Base-by-base conservation (phyloP, 192 early-diverging fungal genomes). In the Podila horticola region DNA sequence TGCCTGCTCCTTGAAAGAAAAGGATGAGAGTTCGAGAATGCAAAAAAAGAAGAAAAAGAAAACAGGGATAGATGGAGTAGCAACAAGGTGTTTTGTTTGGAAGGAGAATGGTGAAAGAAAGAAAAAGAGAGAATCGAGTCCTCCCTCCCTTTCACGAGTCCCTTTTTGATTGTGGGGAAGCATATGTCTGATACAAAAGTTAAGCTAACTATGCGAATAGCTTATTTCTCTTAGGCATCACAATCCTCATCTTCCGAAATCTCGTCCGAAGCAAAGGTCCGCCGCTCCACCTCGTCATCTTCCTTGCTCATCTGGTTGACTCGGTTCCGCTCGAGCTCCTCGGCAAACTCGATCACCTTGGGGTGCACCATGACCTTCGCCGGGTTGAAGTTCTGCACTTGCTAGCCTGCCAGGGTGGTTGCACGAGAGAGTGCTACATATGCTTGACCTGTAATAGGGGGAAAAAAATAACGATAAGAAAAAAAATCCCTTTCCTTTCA, bases 351-450 rank as follows among this genome's bases (percentile, higher is more conserved):
- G 50, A 90, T 74, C 0, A 95, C 95, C 57, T 85, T 90, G 12
- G 84, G 89, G 74, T 94, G 89, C 1, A 88, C 92, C 89, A 89
- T 92, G 12, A 95, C 90, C 60, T 91, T 91, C 28, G 62, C 34
- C 5, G 85, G 83, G 30, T 83, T 58, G 70, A 96, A 94, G 58
- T 92, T 88, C 13, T 88, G 58, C 4, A 94, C 89, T 74, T 95
- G 93, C 30, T 95, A 71, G 2, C 88, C 74, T 6, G 93, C 85
- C 26, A 93, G 69, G 24, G 76, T 83, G 4, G 93, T 92, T 0
- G 93, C 94, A 10, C 95, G 82, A 34, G 92, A 93, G 45, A 96
- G 75, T 0, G 95, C 95, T 26, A 96, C 94, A 73, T 96, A 96
- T 10, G 93, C 93, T 79, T 94, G 92, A 1, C 94, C n/a, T n/a